Evolutionary conservation across 768 basidiomycete genomes (phyloP).

Genomic region (Mycena kentingensis): DNA sequence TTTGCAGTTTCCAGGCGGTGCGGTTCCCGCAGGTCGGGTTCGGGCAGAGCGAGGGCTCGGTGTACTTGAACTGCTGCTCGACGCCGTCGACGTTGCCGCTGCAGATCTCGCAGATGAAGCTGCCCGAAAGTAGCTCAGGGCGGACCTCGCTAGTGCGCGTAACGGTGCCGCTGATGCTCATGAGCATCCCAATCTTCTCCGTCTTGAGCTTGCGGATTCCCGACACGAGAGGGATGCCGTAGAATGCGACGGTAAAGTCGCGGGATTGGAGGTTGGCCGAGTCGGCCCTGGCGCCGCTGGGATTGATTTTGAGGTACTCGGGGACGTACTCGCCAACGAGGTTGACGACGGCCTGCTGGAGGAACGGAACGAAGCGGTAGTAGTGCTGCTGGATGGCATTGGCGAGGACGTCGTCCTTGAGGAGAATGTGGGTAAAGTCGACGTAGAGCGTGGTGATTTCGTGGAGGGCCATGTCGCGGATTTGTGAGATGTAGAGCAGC

Average conservation of each 20-base stretch:
- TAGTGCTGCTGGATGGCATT: constrained; percentile 93
- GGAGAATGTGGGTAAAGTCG: constrained; percentile 89
- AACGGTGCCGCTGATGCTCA: constrained; percentile 96
- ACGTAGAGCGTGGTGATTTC: constrained; percentile 95
- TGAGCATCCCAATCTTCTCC: constrained; percentile 90
- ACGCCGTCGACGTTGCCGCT: constrained; percentile 85
- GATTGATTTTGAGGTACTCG: constrained; percentile 93
- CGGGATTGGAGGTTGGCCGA: constrained; percentile 88
- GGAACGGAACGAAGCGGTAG: constrained; percentile 94
- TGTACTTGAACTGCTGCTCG: constrained; percentile 99
- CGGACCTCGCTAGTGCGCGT: constrained; percentile 97
- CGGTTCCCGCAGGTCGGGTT: constrained; percentile 95
- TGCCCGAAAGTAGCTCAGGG: constrained; percentile 91
- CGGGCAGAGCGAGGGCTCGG: constrained; percentile 94
- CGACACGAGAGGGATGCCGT: constrained; percentile 89
- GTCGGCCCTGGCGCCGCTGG: constrained; percentile 82
- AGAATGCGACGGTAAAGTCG: constrained; percentile 95
- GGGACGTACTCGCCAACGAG: constrained; percentile 89
- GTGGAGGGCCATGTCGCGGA: constrained; percentile 93
- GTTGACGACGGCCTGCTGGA: constrained; percentile 87
- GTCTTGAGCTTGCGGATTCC: constrained; percentile 93
- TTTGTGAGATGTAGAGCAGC: constrained; percentile 87
- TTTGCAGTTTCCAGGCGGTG: constrained; percentile 87
- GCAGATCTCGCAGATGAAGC: constrained; percentile 91
- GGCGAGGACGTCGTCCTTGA: constrained; percentile 90